Conservation (phyloP, 306 rosid species). For the Fagus crenata region DNA sequence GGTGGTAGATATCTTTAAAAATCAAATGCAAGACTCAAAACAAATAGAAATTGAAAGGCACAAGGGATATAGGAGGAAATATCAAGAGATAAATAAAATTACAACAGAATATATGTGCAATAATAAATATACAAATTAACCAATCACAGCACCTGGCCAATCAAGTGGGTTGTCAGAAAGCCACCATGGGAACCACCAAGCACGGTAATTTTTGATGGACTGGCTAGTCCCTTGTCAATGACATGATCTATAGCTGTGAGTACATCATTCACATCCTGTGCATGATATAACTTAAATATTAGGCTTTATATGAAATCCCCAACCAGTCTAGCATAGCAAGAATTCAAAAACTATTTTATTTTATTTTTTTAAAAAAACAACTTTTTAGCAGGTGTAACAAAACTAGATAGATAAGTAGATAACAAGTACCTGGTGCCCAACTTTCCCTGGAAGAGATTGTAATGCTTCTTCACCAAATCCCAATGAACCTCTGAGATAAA, state of each 20-base stretch:
- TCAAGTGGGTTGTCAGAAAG: conserved; percentile 92
- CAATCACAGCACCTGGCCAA: conserved; percentile 75
- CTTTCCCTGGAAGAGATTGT: conserved; percentile 88
- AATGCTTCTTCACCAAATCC: conserved; percentile 99
- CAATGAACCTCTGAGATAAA: conserved; percentile 74
- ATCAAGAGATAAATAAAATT: not conserved
- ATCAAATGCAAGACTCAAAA: not conserved
- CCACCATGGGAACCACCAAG: conserved; percentile 98
- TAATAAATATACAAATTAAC: not conserved
- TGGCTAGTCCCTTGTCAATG: conserved; percentile 66
- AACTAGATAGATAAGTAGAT: conserved; percentile 20
- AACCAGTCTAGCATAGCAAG: conserved; percentile 1
- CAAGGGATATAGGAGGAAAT: not conserved
- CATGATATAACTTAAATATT: conserved; percentile 26
- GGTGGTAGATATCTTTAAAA: not conserved
- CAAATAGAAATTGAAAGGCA: conserved; percentile 1
- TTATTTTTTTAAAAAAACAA: not conserved
- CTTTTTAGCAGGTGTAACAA: not conserved
- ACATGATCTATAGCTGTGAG: conserved; percentile 74
- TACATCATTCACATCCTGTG: conserved; percentile 89
- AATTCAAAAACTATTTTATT: not conserved
- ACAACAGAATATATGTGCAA: not conserved
- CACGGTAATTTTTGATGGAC: conserved; percentile 73
- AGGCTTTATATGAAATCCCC: conserved; percentile 10
- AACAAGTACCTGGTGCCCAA: conserved; percentile 78